Base-by-base conservation (phyloP, 2,329 filamentous ascomycete species). In the Botrytis fragariae region DNA sequence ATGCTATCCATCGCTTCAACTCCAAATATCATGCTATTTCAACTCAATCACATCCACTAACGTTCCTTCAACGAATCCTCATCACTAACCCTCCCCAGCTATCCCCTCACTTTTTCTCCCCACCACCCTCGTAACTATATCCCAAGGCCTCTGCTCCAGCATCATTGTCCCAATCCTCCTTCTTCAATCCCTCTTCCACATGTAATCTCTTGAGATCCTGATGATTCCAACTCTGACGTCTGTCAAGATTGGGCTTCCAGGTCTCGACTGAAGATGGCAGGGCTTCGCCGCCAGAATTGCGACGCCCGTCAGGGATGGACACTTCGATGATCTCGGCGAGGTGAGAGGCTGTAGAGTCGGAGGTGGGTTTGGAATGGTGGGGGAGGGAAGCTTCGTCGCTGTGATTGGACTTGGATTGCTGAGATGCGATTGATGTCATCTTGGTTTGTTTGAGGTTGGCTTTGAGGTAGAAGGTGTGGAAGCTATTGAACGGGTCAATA, bases 161-260 rank as follows among this genome's bases (percentile, higher is more conserved):
- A 68, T 68, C 65, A 42, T 68, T 57, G 2, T 25, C 14, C 65
- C 65, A 68, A 14, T 68, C 9, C 48, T 68, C 65, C 65, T 68
- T 68, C 48, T 42, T 57, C 48, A 68, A 42, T 3, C 5, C 65
- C 65, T 29, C 35, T 42, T 68, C 65, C 9, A 68, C 35, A 42
- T 68, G 48, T 20, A 42, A 22, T 57, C 79, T 75, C 77, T 81
- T 80, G 22, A 76, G 45, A 70, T 80, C 79, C 74, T 81, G 77
- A 32, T 73, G 72, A 57, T 77, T 77, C 76, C 76, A 81, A 51
- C 78, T 80, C 72, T 79, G 77, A 22, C 54, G 51, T 51, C 57
- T 68, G 10, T 74, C 73, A 8, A 78, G 62, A 57, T 73, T 75
- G 2, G 79, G 79, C 44, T 73, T 75, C 79, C 79, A 81, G 1